Percentiles rank a stretch among this genome's conserved stretches.
Conservation (phyloP, 305 asterid species). For the Stenogyne calaminthoides region DNA sequence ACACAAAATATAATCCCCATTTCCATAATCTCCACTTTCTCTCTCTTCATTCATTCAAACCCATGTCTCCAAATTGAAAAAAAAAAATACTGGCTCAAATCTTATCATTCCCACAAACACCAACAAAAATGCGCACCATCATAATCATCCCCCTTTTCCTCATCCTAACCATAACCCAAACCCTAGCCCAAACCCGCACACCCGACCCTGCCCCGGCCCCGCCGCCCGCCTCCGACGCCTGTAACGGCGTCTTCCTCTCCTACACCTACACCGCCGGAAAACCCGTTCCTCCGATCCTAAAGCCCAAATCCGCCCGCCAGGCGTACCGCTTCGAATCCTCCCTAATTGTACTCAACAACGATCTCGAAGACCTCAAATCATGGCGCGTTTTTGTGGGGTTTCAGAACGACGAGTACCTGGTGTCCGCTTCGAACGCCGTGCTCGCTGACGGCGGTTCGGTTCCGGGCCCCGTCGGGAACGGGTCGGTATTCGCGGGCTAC, state of each 20-base stretch:
- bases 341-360: constrained; percentile 64
- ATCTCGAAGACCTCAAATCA: constrained; percentile 62
- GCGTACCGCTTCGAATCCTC: constrained; percentile 77
- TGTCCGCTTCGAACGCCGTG: constrained; percentile 80
- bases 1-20: not conserved
- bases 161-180: constrained; percentile 34
- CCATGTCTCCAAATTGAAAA: constrained; percentile 34
- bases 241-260: constrained; percentile 77
- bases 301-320: constrained; percentile 41
- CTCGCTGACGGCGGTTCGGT: constrained; percentile 72
- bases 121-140: constrained; percentile 35
- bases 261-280: constrained; percentile 53
- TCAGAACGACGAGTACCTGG: constrained; percentile 70
- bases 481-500: constrained; percentile 75
- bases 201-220: constrained; percentile 52
- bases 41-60: constrained; percentile 29
- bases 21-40: not conserved
- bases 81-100: not conserved
- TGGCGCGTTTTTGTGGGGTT: constrained; percentile 93
- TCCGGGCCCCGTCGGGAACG: constrained; percentile 77
- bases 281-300: constrained; percentile 56
- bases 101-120: not conserved
- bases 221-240: constrained; percentile 54
- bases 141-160: constrained; percentile 21
- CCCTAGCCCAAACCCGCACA: constrained; percentile 29